Evolutionary conservation across 225 moss, liverwort and hornwort genomes (phyloP).

Genomic region (Pleurozium schreberi): DNA sequence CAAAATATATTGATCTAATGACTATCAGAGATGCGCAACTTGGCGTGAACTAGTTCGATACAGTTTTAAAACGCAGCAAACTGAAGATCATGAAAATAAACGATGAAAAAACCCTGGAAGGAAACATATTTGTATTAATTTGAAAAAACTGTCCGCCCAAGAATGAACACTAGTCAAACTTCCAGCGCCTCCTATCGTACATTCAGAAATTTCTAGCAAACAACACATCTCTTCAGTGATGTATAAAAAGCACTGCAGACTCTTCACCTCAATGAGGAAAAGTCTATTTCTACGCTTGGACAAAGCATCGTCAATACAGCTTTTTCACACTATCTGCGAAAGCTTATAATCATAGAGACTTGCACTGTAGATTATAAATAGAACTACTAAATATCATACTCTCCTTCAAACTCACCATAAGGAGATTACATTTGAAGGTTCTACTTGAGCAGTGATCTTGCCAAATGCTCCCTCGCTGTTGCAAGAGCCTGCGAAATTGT

Average conservation of each 20-base stretch:
- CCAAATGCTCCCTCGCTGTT: constrained; percentile 76
- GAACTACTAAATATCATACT: not conserved
- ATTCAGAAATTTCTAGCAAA: not conserved
- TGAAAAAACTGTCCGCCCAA: not conserved
- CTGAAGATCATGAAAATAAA: not conserved
- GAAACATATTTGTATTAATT: not conserved
- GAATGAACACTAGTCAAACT: not conserved
- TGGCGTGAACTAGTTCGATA: not conserved
- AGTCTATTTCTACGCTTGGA: not conserved
- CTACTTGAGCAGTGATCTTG: constrained; percentile 62
- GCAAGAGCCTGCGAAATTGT: constrained; percentile 84
- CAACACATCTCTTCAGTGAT: not conserved
- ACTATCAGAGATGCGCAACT: not conserved
- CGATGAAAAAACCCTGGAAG: not conserved
- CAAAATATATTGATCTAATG: not conserved
- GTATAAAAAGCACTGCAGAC: not conserved
- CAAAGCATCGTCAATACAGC: not conserved
- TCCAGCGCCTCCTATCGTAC: not conserved
- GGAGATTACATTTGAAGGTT: not conserved
- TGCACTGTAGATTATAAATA: not conserved
- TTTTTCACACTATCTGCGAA: not conserved
- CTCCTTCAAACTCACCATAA: not conserved
- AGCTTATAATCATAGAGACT: not conserved
- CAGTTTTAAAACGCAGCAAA: not conserved
- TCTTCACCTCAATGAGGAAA: not conserved